Evolutionary conservation across 176 grass and related monocot genomes (phyloP).

Genomic region (Rhynchospora pubera): DNA sequence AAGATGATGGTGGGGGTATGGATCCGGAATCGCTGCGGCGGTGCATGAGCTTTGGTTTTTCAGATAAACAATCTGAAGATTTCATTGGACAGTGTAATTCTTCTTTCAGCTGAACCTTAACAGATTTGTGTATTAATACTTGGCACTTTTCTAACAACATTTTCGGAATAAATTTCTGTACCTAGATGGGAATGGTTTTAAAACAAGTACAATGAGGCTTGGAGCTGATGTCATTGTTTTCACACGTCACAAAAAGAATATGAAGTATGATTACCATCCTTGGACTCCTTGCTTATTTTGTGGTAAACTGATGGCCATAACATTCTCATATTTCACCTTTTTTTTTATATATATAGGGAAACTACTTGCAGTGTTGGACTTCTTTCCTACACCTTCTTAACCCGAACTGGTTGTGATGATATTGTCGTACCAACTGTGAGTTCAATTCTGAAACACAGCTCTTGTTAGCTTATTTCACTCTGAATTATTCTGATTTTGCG

Average conservation of each 20-base stretch:
- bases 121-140: constrained; percentile 20
- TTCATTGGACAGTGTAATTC: constrained; percentile 90
- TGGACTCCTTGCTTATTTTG: constrained; percentile 11
- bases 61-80: constrained; percentile 82
- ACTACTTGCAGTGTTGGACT: constrained; percentile 77
- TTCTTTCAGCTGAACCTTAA: constrained; percentile 11
- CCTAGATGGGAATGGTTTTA: constrained; percentile 99
- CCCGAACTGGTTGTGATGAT: constrained; percentile 80
- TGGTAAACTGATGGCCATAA: constrained; percentile 23
- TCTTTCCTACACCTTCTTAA: constrained; percentile 96
- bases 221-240: constrained; percentile 96
- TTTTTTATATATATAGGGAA: constrained; percentile 50
- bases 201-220: constrained; percentile 98
- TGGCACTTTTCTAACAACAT: constrained; percentile 20
- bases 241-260: constrained; percentile 60
- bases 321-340: constrained; percentile 22
- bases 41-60: constrained; percentile 99
- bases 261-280: constrained; percentile 27
- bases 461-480: not conserved
- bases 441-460: constrained; percentile 21
- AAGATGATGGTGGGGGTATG: constrained; percentile 99
- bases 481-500: constrained; percentile 15
- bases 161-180: constrained; percentile 25
- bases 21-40: constrained; percentile 58
- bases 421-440: constrained; percentile 90